Percentiles rank a stretch among this genome's conserved stretches.
Conservation (phyloP, 1,284 basidiomycete genomes). For the Sphagnurus paluster region DNA sequence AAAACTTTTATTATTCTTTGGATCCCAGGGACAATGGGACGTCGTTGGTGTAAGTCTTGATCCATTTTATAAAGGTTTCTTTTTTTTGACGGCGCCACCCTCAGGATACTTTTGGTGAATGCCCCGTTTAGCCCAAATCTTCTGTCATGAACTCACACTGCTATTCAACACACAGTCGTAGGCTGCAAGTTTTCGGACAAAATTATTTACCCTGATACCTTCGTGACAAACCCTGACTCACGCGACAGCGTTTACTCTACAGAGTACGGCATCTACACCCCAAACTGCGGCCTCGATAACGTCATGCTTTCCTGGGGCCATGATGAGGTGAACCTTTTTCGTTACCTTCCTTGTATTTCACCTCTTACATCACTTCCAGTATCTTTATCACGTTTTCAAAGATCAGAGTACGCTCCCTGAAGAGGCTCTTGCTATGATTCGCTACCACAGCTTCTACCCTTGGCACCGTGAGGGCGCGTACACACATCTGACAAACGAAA, state of each 20-base stretch:
- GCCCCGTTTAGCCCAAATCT: too few species aligned
- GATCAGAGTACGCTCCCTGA: conserved; percentile 79
- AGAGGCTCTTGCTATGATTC: conserved; percentile 88
- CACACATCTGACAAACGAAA: conserved; percentile 71
- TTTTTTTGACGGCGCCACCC: conserved; percentile 17
- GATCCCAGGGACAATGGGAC: conserved; percentile 89
- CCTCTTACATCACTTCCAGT: conserved; percentile 41
- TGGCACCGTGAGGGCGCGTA: conserved; percentile 90
- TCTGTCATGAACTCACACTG: too few species aligned
- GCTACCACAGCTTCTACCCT: conserved; percentile 95
- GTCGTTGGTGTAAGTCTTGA: conserved; percentile 72
- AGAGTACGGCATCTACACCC: conserved; percentile 83
- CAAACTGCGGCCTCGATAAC: conserved; percentile 85
- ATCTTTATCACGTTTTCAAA: conserved; percentile 76
- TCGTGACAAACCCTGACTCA: conserved; percentile 77
- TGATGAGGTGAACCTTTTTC: conserved; percentile 82
- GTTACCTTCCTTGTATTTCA: conserved; percentile 13
- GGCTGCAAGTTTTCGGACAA: conserved; percentile 85
- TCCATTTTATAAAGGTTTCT: conserved; percentile 4
- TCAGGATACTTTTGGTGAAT: conserved; percentile 71
- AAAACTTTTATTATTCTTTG: conserved; percentile 82
- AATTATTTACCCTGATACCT: conserved; percentile 86
- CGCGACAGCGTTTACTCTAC: conserved; percentile 73
- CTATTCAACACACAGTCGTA: too few species aligned
- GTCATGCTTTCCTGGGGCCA: conserved; percentile 93